phyloP scores from a whole-genome alignment of 306 rosid species.

The Luffa aegyptiaca region DNA sequence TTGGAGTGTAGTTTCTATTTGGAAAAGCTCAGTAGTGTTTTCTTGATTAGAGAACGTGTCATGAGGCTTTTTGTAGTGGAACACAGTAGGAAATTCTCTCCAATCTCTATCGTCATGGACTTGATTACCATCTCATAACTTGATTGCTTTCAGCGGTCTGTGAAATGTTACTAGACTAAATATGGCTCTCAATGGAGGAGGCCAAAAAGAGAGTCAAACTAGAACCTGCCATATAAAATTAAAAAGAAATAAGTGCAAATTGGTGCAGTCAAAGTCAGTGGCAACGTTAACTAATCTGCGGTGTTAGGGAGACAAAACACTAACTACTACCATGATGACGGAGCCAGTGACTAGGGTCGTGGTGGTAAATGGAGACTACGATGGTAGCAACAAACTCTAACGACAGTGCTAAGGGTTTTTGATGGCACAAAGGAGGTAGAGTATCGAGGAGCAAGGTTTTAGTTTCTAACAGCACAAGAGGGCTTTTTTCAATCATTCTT shows the following conservation, averaged over 20 bases:
- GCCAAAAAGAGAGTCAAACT: background rate
- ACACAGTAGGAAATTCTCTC: background rate
- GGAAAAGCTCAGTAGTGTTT: background rate
- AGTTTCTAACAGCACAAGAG: background rate
- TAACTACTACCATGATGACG: too few relatives aligned
- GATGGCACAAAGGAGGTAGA: too few relatives aligned
- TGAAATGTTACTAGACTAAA: background rate
- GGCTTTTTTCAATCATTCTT: too few relatives aligned
- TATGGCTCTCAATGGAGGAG: background rate
- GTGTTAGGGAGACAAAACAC: too few relatives aligned
- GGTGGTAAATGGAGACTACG: too few relatives aligned
- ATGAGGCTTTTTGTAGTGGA: background rate
- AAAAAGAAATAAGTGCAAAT: background rate
- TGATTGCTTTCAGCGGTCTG: background rate
- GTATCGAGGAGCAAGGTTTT: background rate
- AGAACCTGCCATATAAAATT: background rate
- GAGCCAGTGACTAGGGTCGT: too few relatives aligned
- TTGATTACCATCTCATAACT: background rate
- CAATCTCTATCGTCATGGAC: background rate
- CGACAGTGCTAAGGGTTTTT: too few relatives aligned
- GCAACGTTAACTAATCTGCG: too few relatives aligned
- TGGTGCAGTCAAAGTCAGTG: too few relatives aligned
- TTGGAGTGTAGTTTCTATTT: background rate
- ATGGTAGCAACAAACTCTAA: too few relatives aligned
- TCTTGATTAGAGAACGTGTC: background rate